Evolutionary conservation across 1,284 basidiomycete species (phyloP).

Genomic region (Meira nashicola): DNA sequence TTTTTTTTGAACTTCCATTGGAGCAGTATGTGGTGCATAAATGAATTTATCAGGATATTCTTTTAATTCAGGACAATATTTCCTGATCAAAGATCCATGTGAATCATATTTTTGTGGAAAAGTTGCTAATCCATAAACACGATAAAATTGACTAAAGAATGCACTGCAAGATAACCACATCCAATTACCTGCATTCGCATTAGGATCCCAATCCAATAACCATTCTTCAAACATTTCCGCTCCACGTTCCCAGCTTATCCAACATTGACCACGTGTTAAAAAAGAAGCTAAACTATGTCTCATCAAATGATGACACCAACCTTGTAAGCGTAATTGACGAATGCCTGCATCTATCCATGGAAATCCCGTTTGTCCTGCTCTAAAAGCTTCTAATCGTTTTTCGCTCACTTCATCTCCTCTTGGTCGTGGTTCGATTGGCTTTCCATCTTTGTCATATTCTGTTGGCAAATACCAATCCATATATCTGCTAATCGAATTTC

Average conservation of each 20-base stretch:
- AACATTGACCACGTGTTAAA: conserved; percentile 59
- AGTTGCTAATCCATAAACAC: conserved; percentile 55
- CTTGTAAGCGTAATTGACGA: conserved; percentile 56
- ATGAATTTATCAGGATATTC: conserved; percentile 45
- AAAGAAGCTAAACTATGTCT: conserved; percentile 61
- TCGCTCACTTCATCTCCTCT: conserved; percentile 54
- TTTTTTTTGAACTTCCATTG: conserved; percentile 36
- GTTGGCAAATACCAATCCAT: conserved; percentile 57
- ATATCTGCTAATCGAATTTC: conserved; percentile 55
- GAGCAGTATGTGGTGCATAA: conserved; percentile 38
- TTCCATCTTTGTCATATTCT: conserved; percentile 53
- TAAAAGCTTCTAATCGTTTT: conserved; percentile 55
- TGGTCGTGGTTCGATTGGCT: conserved; percentile 53
- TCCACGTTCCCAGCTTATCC: conserved; percentile 61
- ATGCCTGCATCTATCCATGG: conserved; percentile 59
- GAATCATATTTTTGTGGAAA: conserved; percentile 58
- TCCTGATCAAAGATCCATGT: conserved; percentile 55
- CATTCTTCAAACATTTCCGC: conserved; percentile 58
- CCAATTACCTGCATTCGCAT: conserved; percentile 56
- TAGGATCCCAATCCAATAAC: conserved; percentile 23
- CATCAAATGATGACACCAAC: conserved; percentile 56
- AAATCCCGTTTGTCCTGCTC: conserved; percentile 57
- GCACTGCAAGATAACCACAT: conserved; percentile 59
- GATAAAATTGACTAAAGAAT: conserved; percentile 54
- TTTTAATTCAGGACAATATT: conserved; percentile 55